phyloP scores from a whole-genome alignment of 2,329 filamentous ascomycete genomes.

The Leptographium lundbergii region DNA sequence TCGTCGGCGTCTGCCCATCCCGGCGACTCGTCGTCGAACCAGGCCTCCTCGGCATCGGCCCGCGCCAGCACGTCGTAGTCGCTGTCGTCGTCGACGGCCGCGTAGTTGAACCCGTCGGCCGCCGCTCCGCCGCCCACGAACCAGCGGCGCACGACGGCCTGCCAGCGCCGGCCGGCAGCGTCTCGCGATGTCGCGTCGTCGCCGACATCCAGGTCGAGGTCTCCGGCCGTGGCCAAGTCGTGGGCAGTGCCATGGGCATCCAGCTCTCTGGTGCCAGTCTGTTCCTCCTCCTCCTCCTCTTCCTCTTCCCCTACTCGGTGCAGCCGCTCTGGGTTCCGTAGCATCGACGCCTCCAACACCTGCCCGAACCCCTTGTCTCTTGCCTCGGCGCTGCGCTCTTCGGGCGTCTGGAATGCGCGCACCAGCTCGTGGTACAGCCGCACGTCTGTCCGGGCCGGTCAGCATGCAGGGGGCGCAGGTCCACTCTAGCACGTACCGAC shows the following conservation, averaged over 20 bases:
- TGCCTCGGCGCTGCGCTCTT: slow-evolving; percentile 62
- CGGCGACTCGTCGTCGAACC: slow-evolving; percentile 70
- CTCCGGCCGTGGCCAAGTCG: too few species aligned
- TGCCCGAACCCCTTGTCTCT: slow-evolving; percentile 66
- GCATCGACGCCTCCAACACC: slow-evolving; percentile 63
- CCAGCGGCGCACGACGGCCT: slow-evolving; percentile 55
- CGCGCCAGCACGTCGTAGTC: slow-evolving; percentile 53
- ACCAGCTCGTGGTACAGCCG: slow-evolving; percentile 72
- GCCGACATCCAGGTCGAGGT: slow-evolving; percentile 15
- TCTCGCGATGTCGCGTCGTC: slow-evolving; percentile 35
- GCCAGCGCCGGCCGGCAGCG: slow-evolving; percentile 58
- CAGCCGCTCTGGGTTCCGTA: slow-evolving; percentile 21
- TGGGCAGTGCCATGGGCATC: background rate
- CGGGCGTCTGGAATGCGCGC: slow-evolving; percentile 59
- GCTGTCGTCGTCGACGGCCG: slow-evolving; percentile 55
- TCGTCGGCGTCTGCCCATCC: slow-evolving; percentile 39
- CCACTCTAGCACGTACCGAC: slow-evolving; percentile 26
- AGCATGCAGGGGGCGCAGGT: background rate
- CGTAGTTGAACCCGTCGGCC: slow-evolving; percentile 72
- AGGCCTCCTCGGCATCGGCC: slow-evolving; percentile 56
- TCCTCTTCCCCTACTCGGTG: slow-evolving; percentile 4
- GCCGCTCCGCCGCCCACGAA: slow-evolving; percentile 53
- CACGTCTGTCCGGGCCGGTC: slow-evolving; percentile 40
- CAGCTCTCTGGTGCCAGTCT: too few species aligned
- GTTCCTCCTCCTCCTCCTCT: slow-evolving; percentile 3